phyloP scores from a whole-genome alignment of 2,329 filamentous ascomycete genomes.

The Fusarium buxicola region DNA sequence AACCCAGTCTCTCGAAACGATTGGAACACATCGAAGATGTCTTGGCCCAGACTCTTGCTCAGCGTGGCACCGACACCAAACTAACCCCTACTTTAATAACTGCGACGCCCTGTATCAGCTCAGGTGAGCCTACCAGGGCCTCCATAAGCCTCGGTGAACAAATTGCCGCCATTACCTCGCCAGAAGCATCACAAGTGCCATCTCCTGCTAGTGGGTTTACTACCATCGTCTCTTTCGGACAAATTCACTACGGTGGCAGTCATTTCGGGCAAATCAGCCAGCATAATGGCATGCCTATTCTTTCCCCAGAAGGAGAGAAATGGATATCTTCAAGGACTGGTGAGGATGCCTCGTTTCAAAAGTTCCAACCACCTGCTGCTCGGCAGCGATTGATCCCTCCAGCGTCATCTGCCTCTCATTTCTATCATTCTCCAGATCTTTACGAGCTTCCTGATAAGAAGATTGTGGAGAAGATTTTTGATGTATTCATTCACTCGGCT shows the following conservation, averaged over 20 bases:
- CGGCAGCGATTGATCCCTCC: constrained; percentile 1
- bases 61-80: constrained; percentile 1
- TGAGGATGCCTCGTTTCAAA: constrained; percentile 13
- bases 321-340: constrained; percentile 40
- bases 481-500: constrained; percentile 45
- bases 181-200: background rate
- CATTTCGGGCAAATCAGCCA: constrained; percentile 42
- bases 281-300: constrained; percentile 40
- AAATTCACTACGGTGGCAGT: constrained; percentile 40
- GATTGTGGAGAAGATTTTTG: constrained; percentile 43
- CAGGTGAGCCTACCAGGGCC: background rate
- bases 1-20: constrained; percentile 37
- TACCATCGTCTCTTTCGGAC: constrained; percentile 34
- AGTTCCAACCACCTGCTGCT: background rate
- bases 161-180: constrained; percentile 13
- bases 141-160: constrained; percentile 18
- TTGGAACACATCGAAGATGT: constrained; percentile 39
- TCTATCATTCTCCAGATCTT: constrained; percentile 9
- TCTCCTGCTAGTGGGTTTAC: constrained; percentile 19
- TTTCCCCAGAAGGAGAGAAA: constrained; percentile 36
- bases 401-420: background rate
- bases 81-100: constrained; percentile 11
- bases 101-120: background rate
- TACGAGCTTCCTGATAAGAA: constrained; percentile 40
- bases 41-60: constrained; percentile 33